Conservation (phyloP, 495 filamentous ascomycete genomes). For the Lasiosphaeria miniovina region DNA sequence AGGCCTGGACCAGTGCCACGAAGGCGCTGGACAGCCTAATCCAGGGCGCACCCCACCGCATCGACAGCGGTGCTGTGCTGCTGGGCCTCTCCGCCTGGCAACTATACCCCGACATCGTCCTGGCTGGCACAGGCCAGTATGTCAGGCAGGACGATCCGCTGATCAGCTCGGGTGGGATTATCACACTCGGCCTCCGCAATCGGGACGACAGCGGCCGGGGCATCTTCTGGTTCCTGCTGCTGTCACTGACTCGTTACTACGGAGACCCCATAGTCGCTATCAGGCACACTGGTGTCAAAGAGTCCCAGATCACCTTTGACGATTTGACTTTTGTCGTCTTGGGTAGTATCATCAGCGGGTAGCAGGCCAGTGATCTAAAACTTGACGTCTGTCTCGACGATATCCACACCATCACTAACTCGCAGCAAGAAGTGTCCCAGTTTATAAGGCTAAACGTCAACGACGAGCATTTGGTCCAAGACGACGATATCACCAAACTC, state of each 20-base stretch:
- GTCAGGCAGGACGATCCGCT: neutral
- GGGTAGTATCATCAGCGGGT: neutral
- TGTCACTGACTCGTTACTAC: neutral
- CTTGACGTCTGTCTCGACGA: no score
- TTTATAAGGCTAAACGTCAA: no score
- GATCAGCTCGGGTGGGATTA: neutral
- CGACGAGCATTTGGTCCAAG: no score
- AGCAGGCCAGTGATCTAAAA: no score
- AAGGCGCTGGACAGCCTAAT: slow-evolving; percentile 24
- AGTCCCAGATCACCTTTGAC: neutral
- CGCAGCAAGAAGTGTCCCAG: no score
- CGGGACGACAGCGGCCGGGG: neutral
- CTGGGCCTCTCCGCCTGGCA: slow-evolving; percentile 39
- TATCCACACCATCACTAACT: no score
- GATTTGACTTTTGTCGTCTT: neutral
- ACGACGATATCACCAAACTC: no score
- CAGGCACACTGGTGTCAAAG: neutral
- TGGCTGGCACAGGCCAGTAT: neutral
- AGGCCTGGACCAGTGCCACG: slow-evolving; percentile 28
- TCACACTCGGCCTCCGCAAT: neutral
- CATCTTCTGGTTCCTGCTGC: neutral
- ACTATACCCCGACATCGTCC: slow-evolving; percentile 35
- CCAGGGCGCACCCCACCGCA: slow-evolving; percentile 21
- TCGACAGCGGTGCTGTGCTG: slow-evolving; percentile 25
- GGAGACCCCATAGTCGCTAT: neutral